Base-by-base conservation (phyloP, 1,284 basidiomycete genomes). In the Austropuccinia psidii region DNA sequence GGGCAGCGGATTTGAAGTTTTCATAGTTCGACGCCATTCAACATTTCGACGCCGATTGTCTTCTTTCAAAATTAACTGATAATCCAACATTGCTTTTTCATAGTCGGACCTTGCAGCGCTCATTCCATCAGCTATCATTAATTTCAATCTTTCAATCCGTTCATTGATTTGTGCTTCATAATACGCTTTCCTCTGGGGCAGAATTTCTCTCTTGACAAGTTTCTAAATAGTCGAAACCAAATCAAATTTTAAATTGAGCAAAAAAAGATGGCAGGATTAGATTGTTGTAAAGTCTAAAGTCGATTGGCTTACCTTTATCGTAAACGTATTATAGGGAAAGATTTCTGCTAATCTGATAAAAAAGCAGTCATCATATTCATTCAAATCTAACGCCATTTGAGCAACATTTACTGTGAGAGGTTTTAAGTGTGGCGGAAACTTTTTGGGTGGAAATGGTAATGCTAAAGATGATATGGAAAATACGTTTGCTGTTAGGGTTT, bases 291-390 rank as follows among this genome's bases (percentile, higher is more conserved):
- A 39, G 31, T 13, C 49, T 9, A 24, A 58, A 31, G 1, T 50
- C 8, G 6, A 52, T 54, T 39, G 49, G 41, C 72, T n/a, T 29
- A 73, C 72, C 58, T 66, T 79, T 77, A 83, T 79, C 4, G 83
- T 83, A 80, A 90, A 95, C 77, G 90, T 89, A 81, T 96, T 96
- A 80, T 95, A 95, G 0, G 92, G 92, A 79, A 96, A 94, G 52
- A 95, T 82, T 35, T 83, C 84, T 0, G 93, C 91, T 87, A 96
- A 89, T 45, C 89, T 83, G 78, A 87, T 88, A 83, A 95, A 95
- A 80, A 94, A 95, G 79, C 90, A 87, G 24, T 94, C 91, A 78
- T 92, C 89, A 81, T 93, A 95, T 80, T 94, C 90, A 80, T 88
- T 90, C 43, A 91, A 84, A 66, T 86, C 84, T 77, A 95, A 87